Base-by-base conservation (phyloP, 2,329 filamentous ascomycete species). In the Coniosporium tulheliwenetii region DNA sequence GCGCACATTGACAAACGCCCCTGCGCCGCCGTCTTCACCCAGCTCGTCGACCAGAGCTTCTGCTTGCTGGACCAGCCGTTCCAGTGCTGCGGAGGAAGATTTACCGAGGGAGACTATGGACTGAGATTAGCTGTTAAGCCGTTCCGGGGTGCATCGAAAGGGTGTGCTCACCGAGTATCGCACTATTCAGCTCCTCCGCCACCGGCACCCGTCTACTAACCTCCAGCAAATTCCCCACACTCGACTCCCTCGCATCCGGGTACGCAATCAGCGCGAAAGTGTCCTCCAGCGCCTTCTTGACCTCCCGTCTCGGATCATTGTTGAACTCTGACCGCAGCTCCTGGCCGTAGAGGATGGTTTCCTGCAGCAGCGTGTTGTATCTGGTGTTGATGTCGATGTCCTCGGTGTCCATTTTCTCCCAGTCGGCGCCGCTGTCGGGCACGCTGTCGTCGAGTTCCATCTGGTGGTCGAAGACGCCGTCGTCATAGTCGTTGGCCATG, bases 251-350 rank as follows among this genome's bases (percentile, higher is more conserved):
- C 1, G 87, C 84, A 53, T 95, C 84, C 31, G 75, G 64, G 53
- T 96, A 98, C 1, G 87, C 87, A 47, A 96, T 74, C 41, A 95
- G 66, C 5, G 85, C 82, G 61, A 91, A 94, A 1, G 93, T 87
- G 47, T 94, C 85, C 44, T 78, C 71, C 16, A 98, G 71, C 36
- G 81, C 74, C 48, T 80, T 80, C 51, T 72, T 73, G 8, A 87
- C 73, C 50, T 87, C 81, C 39, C 71, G 71, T 38, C 81, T 70
- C 12, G 73, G 68, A 50, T 93, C 83, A 34, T 73, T 70, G 36
- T 72, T 73, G 55, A 89, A 96, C 52, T 95, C 83, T 12, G 75
- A 69, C 44, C 81, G 75, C 19, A 98, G 68, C 43, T 78, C 70
- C 58, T 82, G 80, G 8, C 89, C 91, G 51, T 94, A 96, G 32